These are phyloP conservation scores for Wickerhamiella kurtzmanii DNA, from an alignment of 805 yeast species.

Conservation along the genomic window DNA sequence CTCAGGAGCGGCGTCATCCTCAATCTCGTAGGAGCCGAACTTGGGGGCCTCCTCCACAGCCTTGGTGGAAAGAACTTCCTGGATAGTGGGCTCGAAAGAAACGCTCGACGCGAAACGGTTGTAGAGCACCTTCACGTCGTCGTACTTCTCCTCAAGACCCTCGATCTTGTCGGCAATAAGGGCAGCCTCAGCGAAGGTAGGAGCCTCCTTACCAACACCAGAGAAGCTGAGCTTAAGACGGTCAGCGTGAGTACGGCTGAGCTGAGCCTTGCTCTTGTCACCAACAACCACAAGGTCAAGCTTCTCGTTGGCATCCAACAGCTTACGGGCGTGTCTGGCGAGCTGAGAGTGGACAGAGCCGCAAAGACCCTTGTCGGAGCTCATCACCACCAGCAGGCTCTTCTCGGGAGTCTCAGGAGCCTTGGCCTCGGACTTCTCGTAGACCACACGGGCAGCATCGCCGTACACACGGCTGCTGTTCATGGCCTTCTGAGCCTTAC, in stretches of 20 bases:
- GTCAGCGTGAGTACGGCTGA: conserved; percentile 65
- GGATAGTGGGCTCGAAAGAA: conserved; percentile 70
- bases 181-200: conserved; percentile 82
- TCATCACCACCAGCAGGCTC: conserved; percentile 71
- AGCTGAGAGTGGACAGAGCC: conserved; percentile 96
- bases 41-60: conserved; percentile 77
- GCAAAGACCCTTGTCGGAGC: conserved; percentile 97
- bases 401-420: conserved; percentile 40
- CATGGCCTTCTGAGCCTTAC: conserved; percentile 94
- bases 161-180: conserved; percentile 74
- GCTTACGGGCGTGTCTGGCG: conserved; percentile 71
- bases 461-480: conserved; percentile 72
- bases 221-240: conserved; percentile 62
- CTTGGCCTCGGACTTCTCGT: conserved; percentile 66
- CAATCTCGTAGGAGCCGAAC: conserved; percentile 64
- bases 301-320: conserved; percentile 46
- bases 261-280: conserved; percentile 85
- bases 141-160: conserved; percentile 44
- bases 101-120: conserved; percentile 81
- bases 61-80: conserved; percentile 52
- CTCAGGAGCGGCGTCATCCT: conserved; percentile 31
- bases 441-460: conserved; percentile 66
- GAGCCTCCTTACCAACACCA: conserved; percentile 95
- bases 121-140: conserved; percentile 66
- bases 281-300: conserved; percentile 81